Conservation (phyloP, 768 basidiomycete genomes). For the Cubamyces lactineus region DNA sequence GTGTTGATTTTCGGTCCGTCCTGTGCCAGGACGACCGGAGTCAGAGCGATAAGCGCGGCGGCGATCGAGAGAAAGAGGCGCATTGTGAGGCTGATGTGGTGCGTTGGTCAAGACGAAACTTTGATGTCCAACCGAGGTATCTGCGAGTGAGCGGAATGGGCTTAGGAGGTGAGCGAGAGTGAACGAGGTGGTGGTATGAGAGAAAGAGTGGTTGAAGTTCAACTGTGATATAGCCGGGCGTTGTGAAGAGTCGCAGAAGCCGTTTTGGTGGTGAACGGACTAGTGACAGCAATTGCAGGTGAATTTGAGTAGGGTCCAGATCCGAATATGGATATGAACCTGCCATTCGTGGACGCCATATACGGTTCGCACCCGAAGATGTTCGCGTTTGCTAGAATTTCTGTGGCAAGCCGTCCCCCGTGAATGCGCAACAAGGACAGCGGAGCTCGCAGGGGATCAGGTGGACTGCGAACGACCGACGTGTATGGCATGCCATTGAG, state of each 20-base stretch:
- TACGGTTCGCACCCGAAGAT: no score
- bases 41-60: slow-evolving; percentile 35
- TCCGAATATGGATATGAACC: not conserved
- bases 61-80: slow-evolving; percentile 32
- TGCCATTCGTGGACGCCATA: not conserved
- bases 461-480: no score
- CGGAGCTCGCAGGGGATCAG: no score
- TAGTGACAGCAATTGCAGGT: not conserved
- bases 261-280: not conserved
- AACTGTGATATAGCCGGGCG: not conserved
- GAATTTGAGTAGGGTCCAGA: not conserved
- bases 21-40: slow-evolving; percentile 42
- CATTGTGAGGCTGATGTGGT: slow-evolving; percentile 4
- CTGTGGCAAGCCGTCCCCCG: no score
- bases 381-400: no score
- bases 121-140: not conserved
- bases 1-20: slow-evolving; percentile 60
- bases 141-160: slow-evolving; percentile 10
- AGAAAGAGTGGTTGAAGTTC: not conserved
- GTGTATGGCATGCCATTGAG: no score
- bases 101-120: no score
- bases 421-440: no score
- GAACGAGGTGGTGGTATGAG: slow-evolving; percentile 1
- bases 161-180: slow-evolving; percentile 1
- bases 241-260: slow-evolving; percentile 20